Evolutionary conservation across 208 protist genomes (phyloP).

Genomic region (Wallacemonas sp.): DNA sequence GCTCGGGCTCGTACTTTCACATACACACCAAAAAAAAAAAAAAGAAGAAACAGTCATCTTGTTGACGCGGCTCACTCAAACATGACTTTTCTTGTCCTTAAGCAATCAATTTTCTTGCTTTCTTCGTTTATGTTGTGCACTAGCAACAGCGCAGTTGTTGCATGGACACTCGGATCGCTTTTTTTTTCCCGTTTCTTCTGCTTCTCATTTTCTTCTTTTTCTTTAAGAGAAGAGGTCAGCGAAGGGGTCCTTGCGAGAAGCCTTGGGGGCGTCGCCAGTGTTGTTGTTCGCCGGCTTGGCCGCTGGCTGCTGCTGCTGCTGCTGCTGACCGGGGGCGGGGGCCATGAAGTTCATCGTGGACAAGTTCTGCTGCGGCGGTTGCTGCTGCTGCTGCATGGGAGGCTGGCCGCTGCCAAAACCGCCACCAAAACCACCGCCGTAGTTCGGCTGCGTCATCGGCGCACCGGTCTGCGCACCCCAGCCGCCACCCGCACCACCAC

Average conservation of each 20-base stretch:
- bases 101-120: constrained; percentile 12
- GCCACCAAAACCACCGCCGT: constrained; percentile 12
- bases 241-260: constrained; percentile 69
- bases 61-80: too few relatives aligned
- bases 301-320: constrained; percentile 22
- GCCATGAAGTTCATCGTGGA: constrained; percentile 55
- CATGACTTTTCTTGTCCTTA: too few relatives aligned
- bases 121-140: not conserved
- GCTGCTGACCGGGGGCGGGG: constrained; percentile 41
- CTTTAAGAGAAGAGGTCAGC: constrained; percentile 64
- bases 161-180: too few relatives aligned
- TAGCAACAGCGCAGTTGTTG: too few relatives aligned
- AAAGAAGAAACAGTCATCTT: too few relatives aligned
- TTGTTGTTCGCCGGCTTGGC: not conserved
- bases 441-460: constrained; percentile 9
- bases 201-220: constrained; percentile 11
- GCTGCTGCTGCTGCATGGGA: constrained; percentile 18
- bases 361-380: constrained; percentile 22
- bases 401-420: constrained; percentile 13
- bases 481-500: not conserved
- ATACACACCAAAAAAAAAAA: constrained; percentile 13
- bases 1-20: too few relatives aligned
- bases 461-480: not conserved
- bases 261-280: constrained; percentile 19
- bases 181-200: not conserved